Conservation (phyloP, 2,329 filamentous ascomycete species). For the Talaromyces sp. region DNA sequence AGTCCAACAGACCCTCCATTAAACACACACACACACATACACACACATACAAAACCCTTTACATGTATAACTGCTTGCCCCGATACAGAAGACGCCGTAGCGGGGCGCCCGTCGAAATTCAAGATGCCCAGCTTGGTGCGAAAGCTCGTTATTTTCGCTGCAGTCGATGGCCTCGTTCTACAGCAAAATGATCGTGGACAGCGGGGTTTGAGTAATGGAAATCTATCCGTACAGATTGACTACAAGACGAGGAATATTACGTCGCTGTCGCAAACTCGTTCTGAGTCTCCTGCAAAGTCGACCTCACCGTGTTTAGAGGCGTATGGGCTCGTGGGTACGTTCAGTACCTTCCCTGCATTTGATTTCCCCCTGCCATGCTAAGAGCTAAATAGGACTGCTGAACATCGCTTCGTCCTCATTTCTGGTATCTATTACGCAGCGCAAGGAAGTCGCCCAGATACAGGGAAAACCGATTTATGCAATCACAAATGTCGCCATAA, state of each 20-base stretch:
- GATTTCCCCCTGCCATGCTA: neutral
- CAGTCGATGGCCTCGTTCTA: conserved; percentile 76
- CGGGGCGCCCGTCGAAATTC: neutral
- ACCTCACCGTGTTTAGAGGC: conserved; percentile 43
- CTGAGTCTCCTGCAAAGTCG: conserved; percentile 27
- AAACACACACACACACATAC: too few species aligned
- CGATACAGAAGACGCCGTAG: neutral
- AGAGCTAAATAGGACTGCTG: conserved; percentile 63
- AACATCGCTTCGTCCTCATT: conserved; percentile 77
- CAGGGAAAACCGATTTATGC: conserved; percentile 79
- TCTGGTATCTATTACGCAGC: conserved; percentile 78
- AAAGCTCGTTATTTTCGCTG: conserved; percentile 75
- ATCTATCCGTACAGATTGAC: conserved; percentile 62
- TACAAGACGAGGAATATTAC: conserved; percentile 60
- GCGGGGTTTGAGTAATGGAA: neutral
- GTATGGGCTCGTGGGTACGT: conserved; percentile 56
- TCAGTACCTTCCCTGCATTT: neutral
- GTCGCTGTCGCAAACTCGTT: conserved; percentile 37
- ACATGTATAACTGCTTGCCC: neutral
- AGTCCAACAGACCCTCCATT: neutral
- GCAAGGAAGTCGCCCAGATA: conserved; percentile 84
- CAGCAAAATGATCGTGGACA: conserved; percentile 59
- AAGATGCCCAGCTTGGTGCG: conserved; percentile 72
- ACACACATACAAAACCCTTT: too few species aligned
- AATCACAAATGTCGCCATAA: conserved; percentile 84